Evolutionary conservation across 192 early-diverging fungal species (phyloP).

Genomic region (Pilaira anomala): DNA sequence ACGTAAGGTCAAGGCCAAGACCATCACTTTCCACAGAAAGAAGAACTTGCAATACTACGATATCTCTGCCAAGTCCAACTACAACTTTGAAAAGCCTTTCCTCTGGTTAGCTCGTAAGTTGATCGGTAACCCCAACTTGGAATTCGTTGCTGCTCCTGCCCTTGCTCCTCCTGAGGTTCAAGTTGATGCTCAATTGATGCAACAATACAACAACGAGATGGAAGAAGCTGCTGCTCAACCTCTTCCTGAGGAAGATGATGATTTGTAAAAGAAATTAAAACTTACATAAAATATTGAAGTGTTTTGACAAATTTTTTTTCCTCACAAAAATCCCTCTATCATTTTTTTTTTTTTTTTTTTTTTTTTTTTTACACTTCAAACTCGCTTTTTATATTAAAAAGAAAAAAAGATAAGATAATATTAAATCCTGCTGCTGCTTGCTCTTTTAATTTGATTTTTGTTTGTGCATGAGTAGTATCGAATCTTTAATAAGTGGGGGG

Average conservation of each 20-base stretch:
- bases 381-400: no score
- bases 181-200: slow-evolving; percentile 75
- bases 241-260: slow-evolving; percentile 74
- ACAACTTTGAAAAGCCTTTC: slow-evolving; percentile 99
- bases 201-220: slow-evolving; percentile 81
- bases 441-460: no score
- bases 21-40: slow-evolving; percentile 99
- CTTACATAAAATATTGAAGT: not conserved
- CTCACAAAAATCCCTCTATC: no score
- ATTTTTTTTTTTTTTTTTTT: no score
- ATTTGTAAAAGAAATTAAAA: slow-evolving; percentile 35
- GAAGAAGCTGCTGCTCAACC: slow-evolving; percentile 74
- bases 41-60: slow-evolving; percentile 99
- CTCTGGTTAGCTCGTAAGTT: slow-evolving; percentile 99
- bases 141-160: slow-evolving; percentile 97
- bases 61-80: slow-evolving; percentile 99
- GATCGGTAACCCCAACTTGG: slow-evolving; percentile 88
- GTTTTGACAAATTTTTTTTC: no score
- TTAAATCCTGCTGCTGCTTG: no score
- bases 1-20: slow-evolving; percentile 99
- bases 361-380: no score
- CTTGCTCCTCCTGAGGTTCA: slow-evolving; percentile 91
- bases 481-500: no score
- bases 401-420: no score
- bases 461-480: no score